phyloP scores from a whole-genome alignment of 306 rosid genomes.

The Inga laurina region DNA sequence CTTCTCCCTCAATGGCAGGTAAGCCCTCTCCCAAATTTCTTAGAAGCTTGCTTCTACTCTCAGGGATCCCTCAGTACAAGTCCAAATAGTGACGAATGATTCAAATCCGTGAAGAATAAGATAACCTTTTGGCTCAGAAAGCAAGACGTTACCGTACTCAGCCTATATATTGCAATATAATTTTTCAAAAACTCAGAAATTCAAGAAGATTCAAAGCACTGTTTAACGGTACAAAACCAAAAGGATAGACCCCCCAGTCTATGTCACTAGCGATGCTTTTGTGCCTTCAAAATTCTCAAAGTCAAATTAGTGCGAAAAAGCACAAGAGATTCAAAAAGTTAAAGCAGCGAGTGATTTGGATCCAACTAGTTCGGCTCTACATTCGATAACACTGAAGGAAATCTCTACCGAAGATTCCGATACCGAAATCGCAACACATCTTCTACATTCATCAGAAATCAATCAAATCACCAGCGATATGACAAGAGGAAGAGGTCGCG shows the following conservation, averaged over 20 bases:
- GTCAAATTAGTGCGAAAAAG: constrained; percentile 47
- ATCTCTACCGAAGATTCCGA: constrained; percentile 46
- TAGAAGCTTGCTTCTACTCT: constrained; percentile 37
- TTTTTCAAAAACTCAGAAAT: constrained; percentile 31
- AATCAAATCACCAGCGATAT: constrained; percentile 44
- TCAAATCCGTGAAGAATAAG: constrained; percentile 38
- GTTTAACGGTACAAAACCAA: constrained; percentile 42
- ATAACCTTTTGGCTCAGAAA: constrained; percentile 54
- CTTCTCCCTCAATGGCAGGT: constrained; percentile 6
- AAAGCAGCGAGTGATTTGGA: constrained; percentile 44
- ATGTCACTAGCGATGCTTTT: constrained; percentile 30
- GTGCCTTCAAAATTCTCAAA: constrained; percentile 54
- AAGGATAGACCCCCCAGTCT: constrained; percentile 27
- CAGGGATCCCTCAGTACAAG: constrained; percentile 35
- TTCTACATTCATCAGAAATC: constrained; percentile 42
- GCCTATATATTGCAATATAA: constrained; percentile 25
- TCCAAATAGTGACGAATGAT: constrained; percentile 32
- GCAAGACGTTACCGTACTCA: constrained; percentile 40
- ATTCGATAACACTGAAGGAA: constrained; percentile 31
- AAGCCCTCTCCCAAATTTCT: constrained; percentile 31
- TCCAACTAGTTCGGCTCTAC: constrained; percentile 49
- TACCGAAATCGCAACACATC: constrained; percentile 34
- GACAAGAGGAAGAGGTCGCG: constrained; percentile 25
- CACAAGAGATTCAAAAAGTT: constrained; percentile 40
- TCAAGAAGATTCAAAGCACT: constrained; percentile 35